phyloP scores from a whole-genome alignment of 257 asterid species.

The Schizonepeta tenuifolia region DNA sequence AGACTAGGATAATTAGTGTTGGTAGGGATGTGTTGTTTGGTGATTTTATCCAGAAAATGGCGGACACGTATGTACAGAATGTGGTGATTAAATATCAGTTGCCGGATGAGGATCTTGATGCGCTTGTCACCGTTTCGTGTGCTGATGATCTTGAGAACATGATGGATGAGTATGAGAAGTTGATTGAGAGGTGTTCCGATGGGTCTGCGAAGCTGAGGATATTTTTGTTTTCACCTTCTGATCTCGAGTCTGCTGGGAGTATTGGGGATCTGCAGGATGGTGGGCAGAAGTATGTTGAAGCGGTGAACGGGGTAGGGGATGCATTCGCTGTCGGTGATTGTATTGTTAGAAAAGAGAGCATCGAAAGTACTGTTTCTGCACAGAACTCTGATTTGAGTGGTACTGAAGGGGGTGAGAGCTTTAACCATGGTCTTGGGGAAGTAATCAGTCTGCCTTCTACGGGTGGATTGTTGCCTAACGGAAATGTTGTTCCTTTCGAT shows the following conservation, averaged over 20 bases:
- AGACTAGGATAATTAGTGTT: slow-evolving; percentile 82
- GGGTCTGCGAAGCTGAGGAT: slow-evolving; percentile 92
- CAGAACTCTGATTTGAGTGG: slow-evolving; percentile 71
- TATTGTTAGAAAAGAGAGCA: slow-evolving; percentile 70
- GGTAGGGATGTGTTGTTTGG: slow-evolving; percentile 63
- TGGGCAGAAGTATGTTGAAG: slow-evolving; percentile 87
- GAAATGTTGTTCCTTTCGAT: slow-evolving; percentile 48
- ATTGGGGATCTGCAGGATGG: slow-evolving; percentile 72
- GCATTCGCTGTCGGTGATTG: slow-evolving; percentile 43
- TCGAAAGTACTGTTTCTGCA: slow-evolving; percentile 68
- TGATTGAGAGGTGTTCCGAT: slow-evolving; percentile 70
- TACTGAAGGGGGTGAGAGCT: slow-evolving; percentile 62
- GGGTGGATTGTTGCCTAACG: slow-evolving; percentile 55
- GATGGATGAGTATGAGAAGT: slow-evolving; percentile 96
- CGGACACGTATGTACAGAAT: slow-evolving; percentile 56
- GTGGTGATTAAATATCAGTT: slow-evolving; percentile 88
- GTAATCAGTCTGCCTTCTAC: slow-evolving; percentile 50
- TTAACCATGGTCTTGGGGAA: slow-evolving; percentile 50
- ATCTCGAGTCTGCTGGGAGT: slow-evolving; percentile 55
- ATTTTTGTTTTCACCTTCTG: slow-evolving; percentile 81
- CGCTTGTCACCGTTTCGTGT: slow-evolving; percentile 91
- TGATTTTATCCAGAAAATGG: slow-evolving; percentile 72
- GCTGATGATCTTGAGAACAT: slow-evolving; percentile 95
- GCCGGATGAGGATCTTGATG: slow-evolving; percentile 98
- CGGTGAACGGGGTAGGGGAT: slow-evolving; percentile 81